Base-by-base conservation (phyloP, 305 asterid species). In the Euphrasia arctica region DNA sequence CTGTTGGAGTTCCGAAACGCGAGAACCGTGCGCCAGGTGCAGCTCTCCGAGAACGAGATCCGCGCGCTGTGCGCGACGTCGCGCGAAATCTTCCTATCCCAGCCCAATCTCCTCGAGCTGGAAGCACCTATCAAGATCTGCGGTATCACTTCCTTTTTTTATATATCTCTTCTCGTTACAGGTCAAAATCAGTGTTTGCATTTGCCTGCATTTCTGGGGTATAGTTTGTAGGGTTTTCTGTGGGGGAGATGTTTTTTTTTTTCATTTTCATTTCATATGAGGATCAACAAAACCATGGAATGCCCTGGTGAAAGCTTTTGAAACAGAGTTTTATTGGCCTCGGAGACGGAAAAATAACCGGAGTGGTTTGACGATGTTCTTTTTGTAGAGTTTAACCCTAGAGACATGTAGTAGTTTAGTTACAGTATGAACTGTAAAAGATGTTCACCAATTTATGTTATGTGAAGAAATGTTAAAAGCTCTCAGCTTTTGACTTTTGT, bases 61-160 rank as follows among this genome's bases (percentile, higher is more conserved):
- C 90, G 91, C 11, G 78, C 81, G 28, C 87, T 90, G 36, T 90
- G 97, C 65, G 68, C 71, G 61, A 63, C 89, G 34, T 72, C 95
- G 57, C 80, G 91, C 22, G 90, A 85, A 71, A 81, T 89, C 67
- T 89, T 89, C 74, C 89, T 89, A 36, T 83, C 83, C 45, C 97
- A 89, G 79, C 97, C 97, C 42, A 90, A 85, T 80, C 95, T 90
- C 43, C 83, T 90, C 70, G 97, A 90, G 87, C 92, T 90, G 42
- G 91, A 87, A 72, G 95, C 97, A 8, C 97, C 97, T 65, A 87
- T 90, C 77, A 90, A 90, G 95, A 90, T 90, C 81, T 90, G 97
- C 67, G 97, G 97, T 90, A 89, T 51, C 11, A 48, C 54, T 54
- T 39, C 63, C 43, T 18, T 1, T 18, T 18, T 18, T 18, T 18